Evolutionary conservation across 306 rosid genomes (phyloP), one percentile per base, ranked within the genome.

Genomic region (Vigna angularis): DNA sequence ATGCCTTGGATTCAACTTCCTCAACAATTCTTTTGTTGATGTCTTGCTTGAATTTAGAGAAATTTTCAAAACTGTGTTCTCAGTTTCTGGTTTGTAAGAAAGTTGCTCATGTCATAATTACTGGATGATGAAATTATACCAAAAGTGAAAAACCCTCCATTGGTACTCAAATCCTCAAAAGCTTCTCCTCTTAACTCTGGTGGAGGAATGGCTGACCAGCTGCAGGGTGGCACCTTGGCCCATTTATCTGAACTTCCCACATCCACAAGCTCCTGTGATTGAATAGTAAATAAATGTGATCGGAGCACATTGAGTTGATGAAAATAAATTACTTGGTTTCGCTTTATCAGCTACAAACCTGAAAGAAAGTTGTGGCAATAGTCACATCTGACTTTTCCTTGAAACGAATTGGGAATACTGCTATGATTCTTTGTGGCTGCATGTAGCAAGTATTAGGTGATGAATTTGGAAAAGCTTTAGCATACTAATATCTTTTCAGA

Each of bases 151-250:
- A 95, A 92, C 68, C 98, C 98, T 79, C 95, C 97, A 73, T 90
- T 88, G 17, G 98, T 95, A 87, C 88, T 91, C 89, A 92, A 83
- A 85, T 95, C 98, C 82, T 91, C 92, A 12, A 92, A 82, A 83
- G 84, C 78, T 83, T 90, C 97, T 83, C 98, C 98, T 85, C 90
- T 87, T 72, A 95, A 80, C 74, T 91, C 98, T 50, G 97, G 93
- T 48, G 98, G 97, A 70, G 98, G 98, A 84, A 95, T 95, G 73
- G 98, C 92, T 64, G 98, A 89, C 97, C 98, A 95, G 66, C 74
- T 67, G 82, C 97, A 91, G 47, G 89, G 83, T 73, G 98, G 98
- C 67, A 88, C 94, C 84, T 92, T 88, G 58, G 86, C 78, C 97
- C 93, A 95, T 88, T 91, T 86, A 70, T 89, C 85, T 7, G 89